Conservation (phyloP, 257 asterid genomes). For the Nicotiana undulata region DNA sequence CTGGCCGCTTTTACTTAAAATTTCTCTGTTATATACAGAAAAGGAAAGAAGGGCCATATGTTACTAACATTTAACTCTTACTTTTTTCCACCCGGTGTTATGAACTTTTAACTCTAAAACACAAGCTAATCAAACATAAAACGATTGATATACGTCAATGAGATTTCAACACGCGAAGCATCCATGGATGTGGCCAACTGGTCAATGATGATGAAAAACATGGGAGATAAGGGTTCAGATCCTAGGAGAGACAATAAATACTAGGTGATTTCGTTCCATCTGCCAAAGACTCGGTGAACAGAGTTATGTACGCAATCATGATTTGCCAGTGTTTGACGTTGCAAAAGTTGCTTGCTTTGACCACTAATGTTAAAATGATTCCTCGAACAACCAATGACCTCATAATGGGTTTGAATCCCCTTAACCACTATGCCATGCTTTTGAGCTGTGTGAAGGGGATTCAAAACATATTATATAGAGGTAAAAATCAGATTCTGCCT, state of each 20-base stretch:
- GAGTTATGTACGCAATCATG: neutral
- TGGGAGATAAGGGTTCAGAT: neutral
- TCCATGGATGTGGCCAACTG: neutral
- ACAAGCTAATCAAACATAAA: neutral
- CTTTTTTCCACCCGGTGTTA: neutral
- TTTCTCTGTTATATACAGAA: too few species aligned
- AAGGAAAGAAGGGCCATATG: neutral
- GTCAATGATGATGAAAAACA: neutral
- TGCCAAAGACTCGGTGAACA: neutral
- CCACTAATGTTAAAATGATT: neutral
- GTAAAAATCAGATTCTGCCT: too few species aligned
- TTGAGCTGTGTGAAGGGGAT: too few species aligned
- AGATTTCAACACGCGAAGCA: neutral
- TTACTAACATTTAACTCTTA: neutral
- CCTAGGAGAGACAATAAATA: too few species aligned
- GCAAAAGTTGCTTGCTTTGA: neutral
- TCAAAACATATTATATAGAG: too few species aligned
- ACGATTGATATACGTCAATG: neutral
- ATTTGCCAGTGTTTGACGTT: neutral
- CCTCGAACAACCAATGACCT: too few species aligned
- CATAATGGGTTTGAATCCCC: too few species aligned
- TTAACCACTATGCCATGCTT: too few species aligned
- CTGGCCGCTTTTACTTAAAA: too few species aligned
- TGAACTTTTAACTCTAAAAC: neutral
- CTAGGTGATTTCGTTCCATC: neutral